Conservation (phyloP, 768 basidiomycete species). For the Cubamyces lactineus region DNA sequence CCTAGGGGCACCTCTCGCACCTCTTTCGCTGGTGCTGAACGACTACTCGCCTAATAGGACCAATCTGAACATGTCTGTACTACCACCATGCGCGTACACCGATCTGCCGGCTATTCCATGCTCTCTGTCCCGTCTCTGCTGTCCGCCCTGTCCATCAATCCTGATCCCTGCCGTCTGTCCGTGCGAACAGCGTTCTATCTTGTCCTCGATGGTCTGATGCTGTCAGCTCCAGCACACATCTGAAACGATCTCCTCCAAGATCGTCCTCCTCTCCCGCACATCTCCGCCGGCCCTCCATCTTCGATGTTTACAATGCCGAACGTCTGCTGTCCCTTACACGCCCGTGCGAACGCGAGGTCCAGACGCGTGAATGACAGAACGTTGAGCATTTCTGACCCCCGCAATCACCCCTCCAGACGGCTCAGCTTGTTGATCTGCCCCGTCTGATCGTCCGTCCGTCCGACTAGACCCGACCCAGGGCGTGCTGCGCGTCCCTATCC, state of each 20-base stretch:
- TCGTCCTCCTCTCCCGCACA: background rate
- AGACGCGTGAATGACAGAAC: background rate
- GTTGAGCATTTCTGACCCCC: background rate
- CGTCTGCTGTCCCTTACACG: too few relatives aligned
- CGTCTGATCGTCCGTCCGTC: background rate
- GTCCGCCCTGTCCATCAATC: background rate
- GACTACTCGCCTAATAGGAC: too few relatives aligned
- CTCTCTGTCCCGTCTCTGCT: background rate
- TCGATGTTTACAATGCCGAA: background rate
- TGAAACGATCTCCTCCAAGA: background rate
- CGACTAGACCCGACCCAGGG: too few relatives aligned
- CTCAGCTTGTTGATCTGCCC: background rate
- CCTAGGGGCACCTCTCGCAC: background rate
- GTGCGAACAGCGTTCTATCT: background rate
- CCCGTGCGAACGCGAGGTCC: too few relatives aligned
- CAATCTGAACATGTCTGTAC: background rate
- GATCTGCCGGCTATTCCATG: background rate
- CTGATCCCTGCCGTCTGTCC: background rate
- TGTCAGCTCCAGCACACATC: too few relatives aligned
- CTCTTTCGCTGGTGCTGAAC: too few relatives aligned
- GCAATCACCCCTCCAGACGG: background rate
- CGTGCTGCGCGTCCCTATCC: too few relatives aligned
- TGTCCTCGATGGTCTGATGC: background rate
- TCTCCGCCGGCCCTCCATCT: constrained; percentile 1
- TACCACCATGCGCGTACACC: background rate